Evolutionary conservation across 768 basidiomycete genomes (phyloP).

Genomic region (Galerina marginata): DNA sequence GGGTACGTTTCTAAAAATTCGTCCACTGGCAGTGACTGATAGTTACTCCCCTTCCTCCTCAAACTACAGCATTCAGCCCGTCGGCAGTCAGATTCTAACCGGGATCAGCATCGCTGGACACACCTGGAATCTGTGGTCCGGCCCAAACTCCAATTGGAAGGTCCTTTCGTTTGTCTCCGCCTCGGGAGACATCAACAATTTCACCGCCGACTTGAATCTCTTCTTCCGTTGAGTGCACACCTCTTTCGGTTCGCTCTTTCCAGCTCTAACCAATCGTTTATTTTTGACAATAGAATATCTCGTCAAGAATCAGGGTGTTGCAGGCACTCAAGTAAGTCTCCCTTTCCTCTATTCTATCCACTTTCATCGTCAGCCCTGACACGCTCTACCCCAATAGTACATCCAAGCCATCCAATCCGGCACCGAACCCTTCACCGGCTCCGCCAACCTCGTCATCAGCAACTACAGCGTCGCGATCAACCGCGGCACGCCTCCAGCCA

Average conservation of each 20-base stretch:
- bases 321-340: conserved; percentile 45
- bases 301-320: conserved; percentile 49
- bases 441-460: conserved; percentile 47
- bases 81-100: conserved; percentile 52
- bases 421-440: conserved; percentile 59
- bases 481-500: background rate
- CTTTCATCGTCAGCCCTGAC: background rate
- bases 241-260: background rate
- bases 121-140: conserved; percentile 62
- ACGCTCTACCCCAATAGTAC: conserved; percentile 35
- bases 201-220: conserved; percentile 55
- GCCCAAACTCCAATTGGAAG: conserved; percentile 59
- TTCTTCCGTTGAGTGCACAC: conserved; percentile 52
- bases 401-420: conserved; percentile 61
- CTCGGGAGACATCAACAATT: conserved; percentile 52
- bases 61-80: conserved; percentile 54
- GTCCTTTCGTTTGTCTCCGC: conserved; percentile 60
- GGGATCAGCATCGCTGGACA: conserved; percentile 50
- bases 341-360: background rate
- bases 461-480: conserved; percentile 21
- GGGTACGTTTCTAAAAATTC: conserved; percentile 38
- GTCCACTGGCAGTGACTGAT: background rate
- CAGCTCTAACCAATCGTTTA: background rate
- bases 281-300: conserved; percentile 44
- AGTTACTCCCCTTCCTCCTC: background rate